Percentiles rank a stretch among this genome's conserved stretches.
Evolutionary conservation across 345 rosid genomes (phyloP).

Genomic region (Eucalyptus regnans): DNA sequence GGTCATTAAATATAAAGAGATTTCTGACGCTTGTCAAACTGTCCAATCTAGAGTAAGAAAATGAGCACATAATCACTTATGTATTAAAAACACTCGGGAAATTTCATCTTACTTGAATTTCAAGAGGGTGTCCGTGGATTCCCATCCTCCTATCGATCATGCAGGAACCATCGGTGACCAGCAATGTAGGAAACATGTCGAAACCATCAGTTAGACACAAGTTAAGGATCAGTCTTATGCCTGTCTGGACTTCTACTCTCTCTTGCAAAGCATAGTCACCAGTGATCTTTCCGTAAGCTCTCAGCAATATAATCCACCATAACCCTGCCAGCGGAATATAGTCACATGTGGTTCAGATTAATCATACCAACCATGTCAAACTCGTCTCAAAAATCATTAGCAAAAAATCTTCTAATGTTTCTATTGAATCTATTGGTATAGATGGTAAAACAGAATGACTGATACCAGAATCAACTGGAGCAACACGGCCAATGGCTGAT

Average conservation of each 20-base stretch:
- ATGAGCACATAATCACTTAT: neutral
- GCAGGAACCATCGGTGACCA: conserved; percentile 95
- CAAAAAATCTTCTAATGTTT: neutral
- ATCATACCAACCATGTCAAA: neutral
- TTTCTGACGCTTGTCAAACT: neutral
- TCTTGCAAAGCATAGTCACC: conserved; percentile 80
- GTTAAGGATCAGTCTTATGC: conserved; percentile 74
- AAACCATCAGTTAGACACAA: conserved; percentile 82
- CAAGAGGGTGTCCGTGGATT: conserved; percentile 95
- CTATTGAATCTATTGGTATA: neutral
- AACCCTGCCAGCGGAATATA: conserved; percentile 26
- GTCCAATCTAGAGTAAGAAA: neutral
- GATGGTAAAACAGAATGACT: neutral
- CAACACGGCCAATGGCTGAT: conserved; percentile 95
- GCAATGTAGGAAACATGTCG: conserved; percentile 92
- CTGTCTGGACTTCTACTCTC: conserved; percentile 96
- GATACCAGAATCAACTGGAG: conserved; percentile 94
- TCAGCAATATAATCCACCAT: conserved; percentile 93
- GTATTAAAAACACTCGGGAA: neutral
- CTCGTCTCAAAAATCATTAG: neutral
- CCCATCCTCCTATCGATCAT: conserved; percentile 99
- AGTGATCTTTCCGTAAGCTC: conserved; percentile 89
- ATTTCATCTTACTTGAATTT: conserved; percentile 64
- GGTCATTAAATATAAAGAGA: neutral
- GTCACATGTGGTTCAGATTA: neutral